A percentile compares a stretch with the other conserved stretches of the same genome.
These are phyloP conservation scores for Boletus holoroseus DNA, from an alignment of 1,284 basidiomycete genomes.

Conservation along the genomic window DNA sequence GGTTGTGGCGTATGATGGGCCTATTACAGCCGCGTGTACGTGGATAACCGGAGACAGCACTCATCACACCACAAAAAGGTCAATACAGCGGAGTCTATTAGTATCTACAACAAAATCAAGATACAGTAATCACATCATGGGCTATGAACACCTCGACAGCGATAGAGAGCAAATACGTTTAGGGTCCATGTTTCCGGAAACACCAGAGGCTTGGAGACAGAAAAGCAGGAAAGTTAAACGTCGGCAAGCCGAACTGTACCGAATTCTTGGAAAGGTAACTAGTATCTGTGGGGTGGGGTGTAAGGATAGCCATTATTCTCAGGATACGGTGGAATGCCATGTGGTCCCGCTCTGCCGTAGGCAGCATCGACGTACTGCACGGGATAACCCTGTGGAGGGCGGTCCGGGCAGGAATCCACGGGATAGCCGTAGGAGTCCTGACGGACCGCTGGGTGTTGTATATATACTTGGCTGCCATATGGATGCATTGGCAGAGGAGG, in stretches of 20 bases:
- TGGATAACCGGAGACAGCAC: neutral
- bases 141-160: constrained; percentile 6
- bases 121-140: constrained; percentile 11
- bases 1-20: neutral
- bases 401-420: constrained; percentile 14
- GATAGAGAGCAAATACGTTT: constrained; percentile 5
- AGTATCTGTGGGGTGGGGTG: constrained; percentile 9
- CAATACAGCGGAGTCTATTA: constrained; percentile 10
- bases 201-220: constrained; percentile 10
- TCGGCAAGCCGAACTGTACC: constrained; percentile 2
- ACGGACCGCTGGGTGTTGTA: constrained; percentile 5
- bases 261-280: neutral
- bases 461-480: constrained; percentile 9
- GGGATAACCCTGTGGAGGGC: constrained; percentile 14
- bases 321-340: constrained; percentile 14
- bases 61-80: neutral
- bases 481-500: constrained; percentile 4
- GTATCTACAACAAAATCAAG: constrained; percentile 9
- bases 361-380: constrained; percentile 9
- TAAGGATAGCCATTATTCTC: constrained; percentile 17
- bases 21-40: neutral
- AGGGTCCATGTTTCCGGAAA: constrained; percentile 12
- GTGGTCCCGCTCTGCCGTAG: constrained; percentile 11
- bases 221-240: constrained; percentile 1
- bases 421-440: constrained; percentile 15